Percentiles rank a stretch among this genome's conserved stretches.
Conservation (phyloP, 1,284 basidiomycete genomes). For the Veloboletus limbatus region DNA sequence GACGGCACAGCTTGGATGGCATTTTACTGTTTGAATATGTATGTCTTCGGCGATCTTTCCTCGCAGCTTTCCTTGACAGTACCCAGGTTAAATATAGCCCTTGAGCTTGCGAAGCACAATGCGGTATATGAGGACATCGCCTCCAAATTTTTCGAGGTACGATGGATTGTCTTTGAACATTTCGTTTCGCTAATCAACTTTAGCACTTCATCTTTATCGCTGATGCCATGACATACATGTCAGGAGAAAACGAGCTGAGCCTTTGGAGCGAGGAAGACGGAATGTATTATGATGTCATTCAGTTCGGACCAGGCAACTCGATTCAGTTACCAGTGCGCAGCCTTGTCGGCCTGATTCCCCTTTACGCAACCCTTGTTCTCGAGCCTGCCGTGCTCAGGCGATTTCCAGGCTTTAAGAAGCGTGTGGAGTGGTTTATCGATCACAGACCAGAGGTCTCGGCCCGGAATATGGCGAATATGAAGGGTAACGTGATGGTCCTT, state of each 20-base stretch:
- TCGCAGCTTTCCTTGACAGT: conserved; percentile 4
- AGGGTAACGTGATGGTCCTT: conserved; percentile 46
- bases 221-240: conserved; percentile 94
- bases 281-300: conserved; percentile 97
- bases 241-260: conserved; percentile 72
- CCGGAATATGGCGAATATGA: conserved; percentile 97
- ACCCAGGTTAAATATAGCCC: conserved; percentile 87
- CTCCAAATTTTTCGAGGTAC: conserved; percentile 95
- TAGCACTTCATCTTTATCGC: conserved; percentile 96
- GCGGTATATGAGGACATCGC: conserved; percentile 98
- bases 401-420: conserved; percentile 96
- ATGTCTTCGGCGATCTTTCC: conserved; percentile 22
- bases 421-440: conserved; percentile 98
- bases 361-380: conserved; percentile 92
- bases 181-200: conserved; percentile 8
- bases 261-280: conserved; percentile 97
- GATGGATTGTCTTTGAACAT: conserved; percentile 12
- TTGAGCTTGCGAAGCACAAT: conserved; percentile 98
- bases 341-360: conserved; percentile 92
- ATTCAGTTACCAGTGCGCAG: conserved; percentile 92
- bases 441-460: conserved; percentile 84
- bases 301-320: conserved; percentile 80
- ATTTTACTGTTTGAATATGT: conserved; percentile 97
- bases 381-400: conserved; percentile 87
- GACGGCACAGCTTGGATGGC: conserved; percentile 99